phyloP scores from a whole-genome alignment of 108 stramenopile species.

The Chaetoceros tenuissimus region DNA sequence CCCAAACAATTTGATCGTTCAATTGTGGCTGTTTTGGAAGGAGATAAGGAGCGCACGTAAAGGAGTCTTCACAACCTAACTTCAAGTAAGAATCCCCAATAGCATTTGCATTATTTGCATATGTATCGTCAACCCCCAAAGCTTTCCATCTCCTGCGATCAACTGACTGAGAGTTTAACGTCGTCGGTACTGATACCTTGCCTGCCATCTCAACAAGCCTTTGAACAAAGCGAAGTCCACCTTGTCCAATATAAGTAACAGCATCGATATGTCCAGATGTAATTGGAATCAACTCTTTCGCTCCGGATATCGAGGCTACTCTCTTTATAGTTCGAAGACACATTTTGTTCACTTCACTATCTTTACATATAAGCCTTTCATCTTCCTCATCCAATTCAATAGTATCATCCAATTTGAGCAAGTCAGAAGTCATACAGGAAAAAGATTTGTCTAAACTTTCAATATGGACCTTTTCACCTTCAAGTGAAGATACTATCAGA shows the following conservation, averaged over 20 bases:
- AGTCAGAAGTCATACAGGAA: conserved; percentile 5
- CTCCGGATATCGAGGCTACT: conserved; percentile 36
- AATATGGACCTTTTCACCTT: conserved; percentile 3
- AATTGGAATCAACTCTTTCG: conserved; percentile 24
- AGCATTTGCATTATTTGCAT: conserved; percentile 33
- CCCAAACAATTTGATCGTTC: conserved; percentile 60
- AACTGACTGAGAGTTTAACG: conserved; percentile 63
- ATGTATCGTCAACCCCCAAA: conserved; percentile 35
- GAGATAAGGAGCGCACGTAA: conserved; percentile 85
- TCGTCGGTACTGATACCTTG: conserved; percentile 59
- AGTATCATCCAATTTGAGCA: conserved; percentile 7
- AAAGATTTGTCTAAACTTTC: background rate
- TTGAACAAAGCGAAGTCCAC: conserved; percentile 54
- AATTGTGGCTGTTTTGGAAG: conserved; percentile 20
- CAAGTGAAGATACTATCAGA: background rate
- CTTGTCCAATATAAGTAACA: conserved; percentile 76
- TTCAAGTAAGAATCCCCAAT: conserved; percentile 67
- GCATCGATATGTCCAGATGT: conserved; percentile 69
- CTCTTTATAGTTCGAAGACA: conserved; percentile 41
- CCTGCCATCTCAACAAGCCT: conserved; percentile 53
- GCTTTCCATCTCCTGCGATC: conserved; percentile 63
- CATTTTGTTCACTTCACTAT: conserved; percentile 28
- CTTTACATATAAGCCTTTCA: background rate
- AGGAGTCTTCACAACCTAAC: conserved; percentile 50
- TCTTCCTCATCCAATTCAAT: background rate